Evolutionary conservation across 2,329 filamentous ascomycete species (phyloP).

Genomic region (Aureobasidium sp.): DNA sequence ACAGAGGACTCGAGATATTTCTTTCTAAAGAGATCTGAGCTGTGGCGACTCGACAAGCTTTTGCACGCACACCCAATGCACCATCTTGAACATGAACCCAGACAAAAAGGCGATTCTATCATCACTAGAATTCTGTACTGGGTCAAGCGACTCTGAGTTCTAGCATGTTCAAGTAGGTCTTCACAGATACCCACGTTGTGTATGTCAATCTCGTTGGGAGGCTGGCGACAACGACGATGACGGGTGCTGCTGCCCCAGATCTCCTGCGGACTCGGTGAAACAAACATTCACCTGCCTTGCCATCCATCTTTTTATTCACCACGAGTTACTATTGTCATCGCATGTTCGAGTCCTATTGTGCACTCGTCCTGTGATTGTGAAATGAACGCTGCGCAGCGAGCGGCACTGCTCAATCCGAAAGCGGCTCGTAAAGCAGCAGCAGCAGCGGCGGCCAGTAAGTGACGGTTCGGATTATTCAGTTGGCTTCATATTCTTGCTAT

Average conservation of each 20-base stretch:
- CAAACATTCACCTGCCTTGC: not conserved
- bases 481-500: no score
- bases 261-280: not conserved
- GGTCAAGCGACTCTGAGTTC: no score
- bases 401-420: conserved; percentile 28
- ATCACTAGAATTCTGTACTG: no score
- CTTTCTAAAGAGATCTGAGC: no score
- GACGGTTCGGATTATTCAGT: not conserved
- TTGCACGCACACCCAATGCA: no score
- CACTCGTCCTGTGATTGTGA: not conserved
- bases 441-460: not conserved
- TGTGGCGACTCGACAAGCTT: no score
- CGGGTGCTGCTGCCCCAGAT: not conserved
- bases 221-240: not conserved
- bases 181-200: no score
- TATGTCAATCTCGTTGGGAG: no score
- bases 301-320: not conserved
- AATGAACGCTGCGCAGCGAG: conserved; percentile 12
- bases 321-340: not conserved
- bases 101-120: no score
- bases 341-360: not conserved
- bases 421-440: conserved; percentile 14
- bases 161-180: no score
- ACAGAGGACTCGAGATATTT: no score
- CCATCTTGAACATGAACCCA: no score